Evolutionary conservation across 768 basidiomycete species (phyloP).

Genomic region (Chiua virens): DNA sequence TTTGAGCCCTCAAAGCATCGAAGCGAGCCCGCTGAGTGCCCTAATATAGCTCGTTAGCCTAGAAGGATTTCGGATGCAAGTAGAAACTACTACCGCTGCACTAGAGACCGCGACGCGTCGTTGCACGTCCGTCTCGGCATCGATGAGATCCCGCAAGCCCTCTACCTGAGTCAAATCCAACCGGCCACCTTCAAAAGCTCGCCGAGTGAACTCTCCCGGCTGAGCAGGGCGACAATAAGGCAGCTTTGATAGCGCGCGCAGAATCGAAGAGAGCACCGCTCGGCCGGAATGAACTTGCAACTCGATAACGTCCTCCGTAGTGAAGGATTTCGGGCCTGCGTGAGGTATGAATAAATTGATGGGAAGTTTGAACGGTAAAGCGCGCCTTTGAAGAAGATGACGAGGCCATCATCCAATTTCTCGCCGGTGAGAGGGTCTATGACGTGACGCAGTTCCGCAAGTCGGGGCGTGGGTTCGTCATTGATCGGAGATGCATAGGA

Average conservation of each 20-base stretch:
- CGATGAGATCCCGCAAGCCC: constrained; percentile 81
- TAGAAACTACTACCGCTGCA: constrained; percentile 54
- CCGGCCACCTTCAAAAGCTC: constrained; percentile 78
- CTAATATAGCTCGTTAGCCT: constrained; percentile 36
- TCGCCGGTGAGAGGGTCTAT: constrained; percentile 61
- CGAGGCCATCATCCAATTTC: constrained; percentile 75
- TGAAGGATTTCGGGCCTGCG: constrained; percentile 77
- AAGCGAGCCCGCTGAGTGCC: constrained; percentile 61
- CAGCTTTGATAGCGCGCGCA: constrained; percentile 59
- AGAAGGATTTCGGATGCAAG: not conserved
- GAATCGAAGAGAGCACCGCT: constrained; percentile 71
- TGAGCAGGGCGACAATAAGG: constrained; percentile 75
- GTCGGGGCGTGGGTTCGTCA: constrained; percentile 54
- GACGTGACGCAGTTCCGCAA: constrained; percentile 68
- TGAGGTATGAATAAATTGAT: not conserved
- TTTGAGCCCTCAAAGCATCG: constrained; percentile 60
- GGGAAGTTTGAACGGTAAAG: not conserved
- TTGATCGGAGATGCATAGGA: constrained; percentile 1
- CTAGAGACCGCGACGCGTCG: constrained; percentile 68
- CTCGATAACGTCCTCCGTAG: constrained; percentile 80
- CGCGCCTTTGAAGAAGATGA: constrained; percentile 79
- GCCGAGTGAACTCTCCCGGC: constrained; percentile 86
- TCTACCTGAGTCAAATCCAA: constrained; percentile 89
- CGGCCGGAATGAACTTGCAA: constrained; percentile 86
- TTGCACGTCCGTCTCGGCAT: constrained; percentile 86